A percentile compares a stretch with the other conserved stretches of the same genome.
Conservation (phyloP, 2,329 filamentous ascomycete genomes). For the Cercospora beticola region DNA sequence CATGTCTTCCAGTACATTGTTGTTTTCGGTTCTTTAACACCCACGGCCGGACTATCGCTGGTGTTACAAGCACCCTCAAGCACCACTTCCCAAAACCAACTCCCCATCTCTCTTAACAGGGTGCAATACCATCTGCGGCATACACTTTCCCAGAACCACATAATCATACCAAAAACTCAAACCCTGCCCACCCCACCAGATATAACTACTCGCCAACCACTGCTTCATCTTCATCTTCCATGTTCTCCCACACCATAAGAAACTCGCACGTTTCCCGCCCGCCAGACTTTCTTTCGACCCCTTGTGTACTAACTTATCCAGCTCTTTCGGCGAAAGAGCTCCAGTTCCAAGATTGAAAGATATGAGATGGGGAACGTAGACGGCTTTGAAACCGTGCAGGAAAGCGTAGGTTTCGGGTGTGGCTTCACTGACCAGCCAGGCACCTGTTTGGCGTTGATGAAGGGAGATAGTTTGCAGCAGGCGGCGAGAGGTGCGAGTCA, state of each 20-base stretch:
- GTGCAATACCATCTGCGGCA: conserved; percentile 7
- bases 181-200: conserved; percentile 14
- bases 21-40: too few species aligned
- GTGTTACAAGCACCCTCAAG: too few species aligned
- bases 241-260: conserved; percentile 9
- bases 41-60: too few species aligned
- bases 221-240: conserved; percentile 3
- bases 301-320: conserved; percentile 40
- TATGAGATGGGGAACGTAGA: conserved; percentile 72
- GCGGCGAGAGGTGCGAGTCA: conserved; percentile 67
- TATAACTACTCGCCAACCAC: conserved; percentile 13
- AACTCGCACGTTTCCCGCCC: neutral
- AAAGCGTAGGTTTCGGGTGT: conserved; percentile 77
- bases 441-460: conserved; percentile 8
- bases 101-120: conserved; percentile 10
- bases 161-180: conserved; percentile 10
- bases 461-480: conserved; percentile 53
- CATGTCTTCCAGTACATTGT: too few species aligned
- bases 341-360: conserved; percentile 70
- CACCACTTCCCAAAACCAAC: too few species aligned
- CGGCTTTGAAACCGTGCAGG: conserved; percentile 74
- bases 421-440: conserved; percentile 67
- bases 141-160: conserved; percentile 4
- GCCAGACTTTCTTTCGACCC: conserved; percentile 8
- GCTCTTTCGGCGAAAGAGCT: conserved; percentile 39